These are phyloP conservation scores for Fraxinus velutina DNA, from an alignment of 305 asterid genomes.

Conservation along the genomic window DNA sequence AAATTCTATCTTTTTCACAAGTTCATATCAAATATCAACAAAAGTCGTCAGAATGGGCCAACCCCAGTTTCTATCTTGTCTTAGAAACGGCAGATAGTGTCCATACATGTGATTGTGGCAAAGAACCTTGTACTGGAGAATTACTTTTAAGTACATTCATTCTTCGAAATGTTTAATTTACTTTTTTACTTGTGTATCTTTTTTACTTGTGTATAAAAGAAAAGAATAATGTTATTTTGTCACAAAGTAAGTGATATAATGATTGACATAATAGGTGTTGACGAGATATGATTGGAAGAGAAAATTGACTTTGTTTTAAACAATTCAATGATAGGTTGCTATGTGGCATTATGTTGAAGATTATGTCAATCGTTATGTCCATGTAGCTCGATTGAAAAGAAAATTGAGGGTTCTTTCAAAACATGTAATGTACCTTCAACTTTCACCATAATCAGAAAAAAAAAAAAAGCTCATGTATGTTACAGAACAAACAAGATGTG, in stretches of 20 bases:
- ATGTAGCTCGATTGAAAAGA: not conserved
- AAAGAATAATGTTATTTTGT: too few relatives aligned
- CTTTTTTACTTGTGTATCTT: not conserved
- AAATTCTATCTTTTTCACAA: not conserved
- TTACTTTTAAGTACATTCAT: not conserved
- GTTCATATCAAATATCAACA: not conserved
- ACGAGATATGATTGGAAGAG: too few relatives aligned
- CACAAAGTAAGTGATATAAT: too few relatives aligned
- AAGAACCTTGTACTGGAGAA: not conserved
- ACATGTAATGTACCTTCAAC: not conserved
- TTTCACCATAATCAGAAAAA: not conserved
- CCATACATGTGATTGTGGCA: not conserved
- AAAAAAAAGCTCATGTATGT: not conserved
- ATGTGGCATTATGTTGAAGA: not conserved
- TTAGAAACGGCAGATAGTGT: not conserved
- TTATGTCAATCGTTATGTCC: too few relatives aligned
- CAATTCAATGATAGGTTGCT: not conserved
- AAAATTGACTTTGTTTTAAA: too few relatives aligned
- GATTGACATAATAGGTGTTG: not conserved
- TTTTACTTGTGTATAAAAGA: too few relatives aligned
- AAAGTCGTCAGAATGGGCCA: not conserved
- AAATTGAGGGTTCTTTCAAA: not conserved
- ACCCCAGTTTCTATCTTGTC: not conserved
- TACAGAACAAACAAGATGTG: not conserved
- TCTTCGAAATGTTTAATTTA: not conserved